phyloP scores from a whole-genome alignment of 345 rosid genomes.

The Hypericum perforatum region DNA sequence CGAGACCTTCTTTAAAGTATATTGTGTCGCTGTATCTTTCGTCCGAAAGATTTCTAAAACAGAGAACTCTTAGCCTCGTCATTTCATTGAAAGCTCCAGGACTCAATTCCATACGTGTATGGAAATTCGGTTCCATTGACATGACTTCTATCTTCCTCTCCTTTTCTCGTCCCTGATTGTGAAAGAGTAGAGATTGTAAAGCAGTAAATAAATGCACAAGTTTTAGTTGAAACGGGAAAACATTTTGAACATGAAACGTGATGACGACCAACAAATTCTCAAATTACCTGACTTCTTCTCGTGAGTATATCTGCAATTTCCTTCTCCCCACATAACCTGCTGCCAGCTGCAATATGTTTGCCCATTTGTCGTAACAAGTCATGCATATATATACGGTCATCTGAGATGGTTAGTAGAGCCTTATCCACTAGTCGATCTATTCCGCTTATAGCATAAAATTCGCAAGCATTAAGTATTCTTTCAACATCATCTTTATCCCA shows the following conservation, averaged over 20 bases:
- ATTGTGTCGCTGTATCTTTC: background rate
- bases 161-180: background rate
- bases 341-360: slow-evolving; percentile 1
- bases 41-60: no score
- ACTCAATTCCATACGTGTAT: background rate
- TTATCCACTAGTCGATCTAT: background rate
- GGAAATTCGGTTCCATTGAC: background rate
- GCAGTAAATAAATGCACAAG: no score
- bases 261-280: background rate
- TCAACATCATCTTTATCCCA: background rate
- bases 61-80: slow-evolving; percentile 1
- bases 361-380: background rate
- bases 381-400: background rate
- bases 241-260: no score
- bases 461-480: background rate
- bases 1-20: background rate
- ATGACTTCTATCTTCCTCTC: slow-evolving; percentile 3
- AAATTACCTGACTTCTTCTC: slow-evolving; percentile 3
- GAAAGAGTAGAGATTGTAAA: no score
- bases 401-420: background rate
- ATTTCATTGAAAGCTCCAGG: background rate
- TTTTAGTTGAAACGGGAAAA: no score
- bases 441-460: background rate
- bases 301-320: slow-evolving; percentile 1
- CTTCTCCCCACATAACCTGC: slow-evolving; percentile 9